Conservation (phyloP, 352 stramenopile species). For the Thalassiosira livingstoniorum region DNA sequence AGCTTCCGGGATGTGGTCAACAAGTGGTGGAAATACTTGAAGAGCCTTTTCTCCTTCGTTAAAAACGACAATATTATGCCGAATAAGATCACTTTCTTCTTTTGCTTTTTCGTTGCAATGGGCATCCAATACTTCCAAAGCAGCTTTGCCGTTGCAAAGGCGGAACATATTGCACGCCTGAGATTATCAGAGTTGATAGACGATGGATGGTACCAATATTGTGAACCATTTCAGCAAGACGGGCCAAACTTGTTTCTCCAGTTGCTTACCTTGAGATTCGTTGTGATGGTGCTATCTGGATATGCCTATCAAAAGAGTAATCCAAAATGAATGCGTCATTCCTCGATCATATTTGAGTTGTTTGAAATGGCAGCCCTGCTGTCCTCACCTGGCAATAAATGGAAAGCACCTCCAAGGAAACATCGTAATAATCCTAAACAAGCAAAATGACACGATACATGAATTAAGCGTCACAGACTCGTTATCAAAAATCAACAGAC, state of each 20-base stretch:
- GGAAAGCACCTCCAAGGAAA: constrained; percentile 95
- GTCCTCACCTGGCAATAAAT: constrained; percentile 90
- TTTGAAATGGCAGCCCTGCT: too few species aligned
- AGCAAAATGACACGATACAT: constrained; percentile 32
- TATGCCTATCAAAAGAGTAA: constrained; percentile 66
- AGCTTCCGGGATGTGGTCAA: constrained; percentile 93
- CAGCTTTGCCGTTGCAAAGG: constrained; percentile 95
- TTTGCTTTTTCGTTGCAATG: constrained; percentile 83
- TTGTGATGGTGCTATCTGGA: constrained; percentile 90
- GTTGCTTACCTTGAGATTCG: constrained; percentile 98
- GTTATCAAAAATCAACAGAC: not conserved
- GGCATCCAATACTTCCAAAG: constrained; percentile 93
- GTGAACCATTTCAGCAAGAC: too few species aligned
- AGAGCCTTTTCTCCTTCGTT: constrained; percentile 93
- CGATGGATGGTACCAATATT: too few species aligned
- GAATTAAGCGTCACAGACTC: too few species aligned
- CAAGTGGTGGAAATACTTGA: constrained; percentile 90
- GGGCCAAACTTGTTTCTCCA: too few species aligned
- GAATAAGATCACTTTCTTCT: constrained; percentile 93
- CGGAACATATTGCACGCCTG: constrained; percentile 97
- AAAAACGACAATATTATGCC: constrained; percentile 97
- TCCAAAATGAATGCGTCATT: constrained; percentile 4
- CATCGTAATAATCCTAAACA: constrained; percentile 92
- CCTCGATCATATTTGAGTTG: constrained; percentile 18
- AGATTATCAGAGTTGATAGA: too few species aligned